Conservation (phyloP, 2,329 filamentous ascomycete species). For the Trichoderma afroharzianum region DNA sequence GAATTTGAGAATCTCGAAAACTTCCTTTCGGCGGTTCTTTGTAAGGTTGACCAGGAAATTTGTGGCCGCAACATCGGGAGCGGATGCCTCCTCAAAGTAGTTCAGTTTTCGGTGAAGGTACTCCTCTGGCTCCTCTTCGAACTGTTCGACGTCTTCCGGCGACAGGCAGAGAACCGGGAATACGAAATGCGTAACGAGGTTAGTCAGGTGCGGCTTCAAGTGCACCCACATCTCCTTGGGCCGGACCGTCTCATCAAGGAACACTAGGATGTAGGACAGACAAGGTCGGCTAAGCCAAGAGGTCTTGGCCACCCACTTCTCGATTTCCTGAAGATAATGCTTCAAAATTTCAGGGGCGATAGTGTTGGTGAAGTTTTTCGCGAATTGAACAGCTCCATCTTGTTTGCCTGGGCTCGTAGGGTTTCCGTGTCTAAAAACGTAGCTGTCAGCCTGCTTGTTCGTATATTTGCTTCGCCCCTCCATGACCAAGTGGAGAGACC, state of each 20-base stretch:
- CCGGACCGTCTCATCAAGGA: slow-evolving; percentile 94
- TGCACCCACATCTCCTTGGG: slow-evolving; percentile 96
- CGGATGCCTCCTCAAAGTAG: slow-evolving; percentile 94
- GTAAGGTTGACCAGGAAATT: slow-evolving; percentile 95
- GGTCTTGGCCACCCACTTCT: slow-evolving; percentile 95
- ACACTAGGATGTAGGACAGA: slow-evolving; percentile 88
- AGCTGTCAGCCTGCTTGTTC: neutral
- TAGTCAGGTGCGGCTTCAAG: slow-evolving; percentile 88
- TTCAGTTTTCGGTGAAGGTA: slow-evolving; percentile 97
- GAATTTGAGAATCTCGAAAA: slow-evolving; percentile 89
- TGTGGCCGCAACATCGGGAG: slow-evolving; percentile 90
- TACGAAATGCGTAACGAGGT: slow-evolving; percentile 87
- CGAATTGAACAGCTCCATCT: slow-evolving; percentile 74
- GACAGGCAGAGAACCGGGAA: slow-evolving; percentile 94
- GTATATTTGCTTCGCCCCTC: neutral
- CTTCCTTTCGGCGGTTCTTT: slow-evolving; percentile 92
- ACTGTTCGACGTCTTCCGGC: slow-evolving; percentile 88
- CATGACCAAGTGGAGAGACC: neutral
- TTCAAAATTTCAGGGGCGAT: slow-evolving; percentile 96
- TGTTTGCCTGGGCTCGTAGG: slow-evolving; percentile 69
- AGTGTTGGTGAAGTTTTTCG: slow-evolving; percentile 84
- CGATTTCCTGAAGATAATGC: slow-evolving; percentile 88
- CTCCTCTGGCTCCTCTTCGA: slow-evolving; percentile 90
- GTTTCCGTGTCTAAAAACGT: slow-evolving; percentile 73
- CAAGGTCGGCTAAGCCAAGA: slow-evolving; percentile 93